Evolutionary conservation across 768 basidiomycete species (phyloP).

Genomic region (Sporobolomyces phaffii): DNA sequence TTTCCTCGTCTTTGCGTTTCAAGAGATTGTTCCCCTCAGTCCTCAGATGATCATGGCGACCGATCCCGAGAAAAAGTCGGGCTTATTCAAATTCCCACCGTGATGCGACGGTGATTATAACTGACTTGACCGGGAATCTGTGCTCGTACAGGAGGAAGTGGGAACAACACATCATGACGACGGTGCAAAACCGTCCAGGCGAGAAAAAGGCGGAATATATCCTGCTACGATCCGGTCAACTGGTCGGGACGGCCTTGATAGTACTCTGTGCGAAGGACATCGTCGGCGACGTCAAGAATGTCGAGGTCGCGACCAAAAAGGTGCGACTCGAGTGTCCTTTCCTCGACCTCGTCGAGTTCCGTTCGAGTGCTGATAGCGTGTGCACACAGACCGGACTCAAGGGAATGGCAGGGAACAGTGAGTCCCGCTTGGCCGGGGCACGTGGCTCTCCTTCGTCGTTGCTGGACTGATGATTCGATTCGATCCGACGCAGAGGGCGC

Average conservation of each 20-base stretch:
- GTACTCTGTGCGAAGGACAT: slow-evolving; percentile 73
- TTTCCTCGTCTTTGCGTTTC: slow-evolving; percentile 83
- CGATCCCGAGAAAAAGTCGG: slow-evolving; percentile 40
- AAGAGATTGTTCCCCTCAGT: slow-evolving; percentile 96
- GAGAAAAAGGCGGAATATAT: slow-evolving; percentile 69
- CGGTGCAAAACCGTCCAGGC: slow-evolving; percentile 61
- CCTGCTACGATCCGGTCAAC: slow-evolving; percentile 86
- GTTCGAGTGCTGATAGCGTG: slow-evolving; percentile 40
- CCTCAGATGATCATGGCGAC: slow-evolving; percentile 72
- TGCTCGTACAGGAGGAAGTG: slow-evolving; percentile 80
- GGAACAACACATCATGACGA: slow-evolving; percentile 75
- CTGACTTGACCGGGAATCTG: no score
- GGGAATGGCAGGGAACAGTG: slow-evolving; percentile 87
- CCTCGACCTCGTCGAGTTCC: no score
- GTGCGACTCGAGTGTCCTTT: slow-evolving; percentile 49
- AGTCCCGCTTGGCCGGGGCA: not conserved
- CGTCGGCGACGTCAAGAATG: slow-evolving; percentile 74
- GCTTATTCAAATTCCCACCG: no score
- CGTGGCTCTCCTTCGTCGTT: no score
- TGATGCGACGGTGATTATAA: no score
- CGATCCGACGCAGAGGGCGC: slow-evolving; percentile 84
- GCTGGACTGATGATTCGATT: not conserved
- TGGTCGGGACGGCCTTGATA: slow-evolving; percentile 89
- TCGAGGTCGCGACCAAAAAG: slow-evolving; percentile 87
- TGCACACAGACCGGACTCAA: slow-evolving; percentile 49